Evolutionary conservation across 352 stramenopile genomes (phyloP), one percentile per base, ranked within the genome.

Genomic region (Peronospora farinosa): DNA sequence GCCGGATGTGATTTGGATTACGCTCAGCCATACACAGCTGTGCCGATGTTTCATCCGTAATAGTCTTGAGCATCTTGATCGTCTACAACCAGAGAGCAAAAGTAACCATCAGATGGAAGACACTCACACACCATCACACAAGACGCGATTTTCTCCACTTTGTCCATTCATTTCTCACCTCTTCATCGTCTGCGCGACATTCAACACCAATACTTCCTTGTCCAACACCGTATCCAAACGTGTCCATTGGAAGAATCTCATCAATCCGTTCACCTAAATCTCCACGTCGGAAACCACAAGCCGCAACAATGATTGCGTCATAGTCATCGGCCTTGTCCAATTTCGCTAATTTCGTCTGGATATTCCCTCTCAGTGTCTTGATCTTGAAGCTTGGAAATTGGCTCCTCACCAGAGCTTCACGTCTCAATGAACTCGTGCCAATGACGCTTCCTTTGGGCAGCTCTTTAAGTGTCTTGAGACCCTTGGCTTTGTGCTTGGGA

Each of bases 121-220:
- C 5, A 46, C 7, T 5, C 35, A 35, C 28, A 12, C 28, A 32
- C 7, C 12, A 32, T 12, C 28, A 32, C 28, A 32, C 7, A 32
- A 2, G 10, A 7, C 12, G 28, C 7, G 28, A 25, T 41, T 36
- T 44, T 13, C 30, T 42, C 19, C 8, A 15, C 13, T n/a, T 41
- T 41, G 17, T 39, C 13, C 41, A 5, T 19, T 40, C 11, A 15
- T 16, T 0, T 6, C 27, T 42, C 5, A 86, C 71, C 69, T 84
- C 68, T 3, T 68, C 36, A 48, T 92, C 80, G 28, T 88, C 74
- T 1, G 53, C 62, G 17, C 84, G 78, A 51, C 80, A 92, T 48
- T 95, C 81, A 7, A 95, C 81, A 32, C 82, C 84, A 44, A 95
- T 90, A 43, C 82, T 91, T 39, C 82, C 84, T 62, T 95, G 82